Percentiles rank a stretch among this genome's conserved stretches.
Evolutionary conservation across 495 filamentous ascomycete genomes (phyloP).

Genomic region (Chaetomidium leptoderma): DNA sequence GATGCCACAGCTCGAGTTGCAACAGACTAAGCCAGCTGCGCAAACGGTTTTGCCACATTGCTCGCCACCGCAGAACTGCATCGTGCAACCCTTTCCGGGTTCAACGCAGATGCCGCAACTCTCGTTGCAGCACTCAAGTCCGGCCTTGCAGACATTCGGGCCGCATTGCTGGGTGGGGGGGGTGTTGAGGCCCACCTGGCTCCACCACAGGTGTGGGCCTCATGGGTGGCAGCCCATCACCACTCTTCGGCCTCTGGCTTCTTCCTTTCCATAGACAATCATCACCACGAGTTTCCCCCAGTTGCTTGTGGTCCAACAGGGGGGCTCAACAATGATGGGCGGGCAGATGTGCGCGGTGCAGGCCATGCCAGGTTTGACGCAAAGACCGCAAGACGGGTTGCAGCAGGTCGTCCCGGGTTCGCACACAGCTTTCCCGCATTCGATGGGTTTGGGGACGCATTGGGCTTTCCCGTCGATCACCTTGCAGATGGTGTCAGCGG

Average conservation of each 20-base stretch:
- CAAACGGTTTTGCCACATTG: conserved; percentile 18
- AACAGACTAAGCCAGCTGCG: not conserved
- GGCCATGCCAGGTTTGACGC: conserved; percentile 19
- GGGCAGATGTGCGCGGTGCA: conserved; percentile 24
- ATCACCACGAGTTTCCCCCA: no score
- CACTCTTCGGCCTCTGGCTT: no score
- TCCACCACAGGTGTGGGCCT: no score
- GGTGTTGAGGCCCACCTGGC: no score
- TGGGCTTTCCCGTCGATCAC: conserved; percentile 16
- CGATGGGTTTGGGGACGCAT: conserved; percentile 11
- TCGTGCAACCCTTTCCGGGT: conserved; percentile 19
- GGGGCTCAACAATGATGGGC: no score
- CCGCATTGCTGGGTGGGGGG: no score
- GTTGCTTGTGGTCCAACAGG: no score
- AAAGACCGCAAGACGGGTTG: conserved; percentile 25
- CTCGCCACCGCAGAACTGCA: conserved; percentile 18
- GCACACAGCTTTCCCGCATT: conserved; percentile 22
- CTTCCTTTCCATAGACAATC: no score
- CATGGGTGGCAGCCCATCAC: no score
- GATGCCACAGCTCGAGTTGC: conserved; percentile 20
- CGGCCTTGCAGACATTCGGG: conserved; percentile 13
- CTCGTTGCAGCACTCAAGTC: conserved; percentile 26
- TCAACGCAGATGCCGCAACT: conserved; percentile 26
- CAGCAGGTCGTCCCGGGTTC: conserved; percentile 19
- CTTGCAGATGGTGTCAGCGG: conserved; percentile 13